Evolutionary conservation across 2,329 filamentous ascomycete genomes (phyloP), one percentile per base, ranked within the genome.

Genomic region (Beauveria australis): DNA sequence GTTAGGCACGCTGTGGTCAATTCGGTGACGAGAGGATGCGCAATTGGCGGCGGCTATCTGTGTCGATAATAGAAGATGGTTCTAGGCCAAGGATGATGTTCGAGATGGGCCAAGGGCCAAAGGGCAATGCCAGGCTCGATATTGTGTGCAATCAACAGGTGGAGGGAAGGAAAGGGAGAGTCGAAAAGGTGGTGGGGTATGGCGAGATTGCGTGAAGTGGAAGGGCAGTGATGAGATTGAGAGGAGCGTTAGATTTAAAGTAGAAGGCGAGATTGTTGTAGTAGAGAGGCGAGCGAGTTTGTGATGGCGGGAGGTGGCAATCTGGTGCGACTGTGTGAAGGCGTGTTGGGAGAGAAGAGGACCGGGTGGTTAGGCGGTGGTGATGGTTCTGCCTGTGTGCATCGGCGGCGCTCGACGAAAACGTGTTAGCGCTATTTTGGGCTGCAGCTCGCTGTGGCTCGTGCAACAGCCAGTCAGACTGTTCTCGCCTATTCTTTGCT

Each of bases 321-420:
- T 44, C 40, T 24, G 40, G 48, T 53, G 40, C 40, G 22, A 41
- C 10, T 37, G 41, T 44, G 40, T 37, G 40, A 24, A 47, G 41
- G 43, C 18, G 28, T 53, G 49, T 51, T 52, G 56, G 56, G 57
- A 53, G 48, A 53, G 18, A 33, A 44, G 43, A 53, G 56, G 40
- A 26, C 18, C 46, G 47, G 47, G 22, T 41, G 49, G 52, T 53
- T 41, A 55, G 59, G 58, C 58, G 58, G 59, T 55, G 59, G 59
- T 51, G 59, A 60, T 60, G 58, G 48, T 60, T 60, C 49, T 60
- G 58, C 58, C 58, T 30, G 22, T 57, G 43, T 28, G 43, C 43
- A 28, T 41, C 30, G 30, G 19, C 19, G 14, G 24, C 24, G 37
- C 54, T 59, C 24, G 30, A 43, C 47, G 37, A 59, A 52, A 59